Evolutionary conservation across 345 rosid genomes (phyloP).

Genomic region (Eucalyptus cloeziana): DNA sequence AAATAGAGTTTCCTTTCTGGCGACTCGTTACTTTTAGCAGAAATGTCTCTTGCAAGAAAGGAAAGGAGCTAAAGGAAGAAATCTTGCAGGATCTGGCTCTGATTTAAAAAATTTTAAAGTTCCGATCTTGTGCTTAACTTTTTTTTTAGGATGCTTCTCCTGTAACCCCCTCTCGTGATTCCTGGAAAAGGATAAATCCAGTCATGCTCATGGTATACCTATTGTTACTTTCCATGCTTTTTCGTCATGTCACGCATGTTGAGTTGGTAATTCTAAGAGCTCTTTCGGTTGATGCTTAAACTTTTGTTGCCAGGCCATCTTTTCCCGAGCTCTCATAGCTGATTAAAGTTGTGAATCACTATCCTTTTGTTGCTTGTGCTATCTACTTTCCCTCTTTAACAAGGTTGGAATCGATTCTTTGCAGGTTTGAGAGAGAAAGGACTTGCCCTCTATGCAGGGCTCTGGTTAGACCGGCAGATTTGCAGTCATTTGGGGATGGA

Average conservation of each 20-base stretch:
- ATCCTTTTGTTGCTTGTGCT: not conserved
- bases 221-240: not conserved
- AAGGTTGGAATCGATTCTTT: not conserved
- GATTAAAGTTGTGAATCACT: not conserved
- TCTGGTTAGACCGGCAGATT: slow-evolving; percentile 31
- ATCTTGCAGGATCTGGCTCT: not conserved
- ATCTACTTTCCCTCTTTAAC: not conserved
- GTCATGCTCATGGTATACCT: not conserved
- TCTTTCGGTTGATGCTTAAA: not conserved
- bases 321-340: not conserved
- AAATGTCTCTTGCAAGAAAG: not conserved
- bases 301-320: not conserved
- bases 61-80: not conserved
- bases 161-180: not conserved
- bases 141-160: not conserved
- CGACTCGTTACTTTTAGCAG: not conserved
- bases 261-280: not conserved
- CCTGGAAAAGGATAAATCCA: not conserved
- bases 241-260: not conserved
- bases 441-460: slow-evolving; percentile 63
- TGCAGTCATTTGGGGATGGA: slow-evolving; percentile 41
- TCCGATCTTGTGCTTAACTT: not conserved
- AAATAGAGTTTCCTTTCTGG: not conserved
- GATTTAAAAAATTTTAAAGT: not conserved
- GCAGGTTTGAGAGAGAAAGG: slow-evolving; percentile 65